Evolutionary conservation across 495 filamentous ascomycete species (phyloP), one percentile per base, ranked within the genome.

Genomic region (Articulospora tetracladia): DNA sequence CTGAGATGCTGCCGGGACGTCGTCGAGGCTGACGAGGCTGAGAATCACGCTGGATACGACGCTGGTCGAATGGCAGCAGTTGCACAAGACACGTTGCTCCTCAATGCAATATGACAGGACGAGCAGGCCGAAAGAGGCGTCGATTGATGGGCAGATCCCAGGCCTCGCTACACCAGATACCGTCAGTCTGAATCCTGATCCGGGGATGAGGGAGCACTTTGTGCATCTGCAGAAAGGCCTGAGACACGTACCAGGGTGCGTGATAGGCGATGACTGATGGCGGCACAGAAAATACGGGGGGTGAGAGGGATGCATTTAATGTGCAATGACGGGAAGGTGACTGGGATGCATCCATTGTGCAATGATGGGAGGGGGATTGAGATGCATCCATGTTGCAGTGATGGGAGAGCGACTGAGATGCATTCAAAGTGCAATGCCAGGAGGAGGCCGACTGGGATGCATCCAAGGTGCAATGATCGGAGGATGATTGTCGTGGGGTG

Each of bases 1-100:
- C 15, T 12, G 17, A 22, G 12, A 19, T 7, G 39, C 13, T 91
- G 15, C 15, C 30, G 30, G 15, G 15, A 34, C 30, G 7, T 86
- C 48, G 17, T 23, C 50, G 51, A 60, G 51, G 58, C 58, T 60
- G 49, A 44, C 53, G 44, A 56, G 52, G 59, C 59, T 55, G 59
- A 56, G 26, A 12, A 34, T 34, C 15, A 32, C 32, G 2, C 26
- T 28, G 44, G 3, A 12, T 17, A 15, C 1, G 22, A 2, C 20
- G 13, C 10, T 34, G 6, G 30, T 25, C 57, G 57, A 59, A 59
- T 59, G 28, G 26, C 26, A 59, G 12, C 8, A 13, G 32, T 17
- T 15, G 11, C n/a, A 19, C 3, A 15, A n/a, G 47, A 39, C 58
- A 60, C 58, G 58, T 60, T 44, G n/a, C 17, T 1, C 12, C 6